Percentiles rank a stretch among this genome's conserved stretches.
Conservation (phyloP, 768 basidiomycete genomes). For the Porphyrellus cyaneotinctus region DNA sequence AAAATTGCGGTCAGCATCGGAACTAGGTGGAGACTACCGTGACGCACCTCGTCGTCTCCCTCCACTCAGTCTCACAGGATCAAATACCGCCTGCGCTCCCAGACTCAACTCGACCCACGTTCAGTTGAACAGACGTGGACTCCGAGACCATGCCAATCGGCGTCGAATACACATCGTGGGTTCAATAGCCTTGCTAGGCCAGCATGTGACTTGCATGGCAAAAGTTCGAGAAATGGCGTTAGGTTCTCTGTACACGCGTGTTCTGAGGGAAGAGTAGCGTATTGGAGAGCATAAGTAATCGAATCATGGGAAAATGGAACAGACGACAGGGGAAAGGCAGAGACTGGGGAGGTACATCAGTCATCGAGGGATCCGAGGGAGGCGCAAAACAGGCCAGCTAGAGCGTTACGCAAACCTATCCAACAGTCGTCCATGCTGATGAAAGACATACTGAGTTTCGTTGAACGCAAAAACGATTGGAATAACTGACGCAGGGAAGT, state of each 20-base stretch:
- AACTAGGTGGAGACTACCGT: not conserved
- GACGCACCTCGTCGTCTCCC: slow-evolving; percentile 52
- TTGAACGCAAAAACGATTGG: not conserved
- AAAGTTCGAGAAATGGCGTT: slow-evolving; percentile 90
- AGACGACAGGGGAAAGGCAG: slow-evolving; percentile 61
- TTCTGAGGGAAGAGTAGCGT: slow-evolving; percentile 80
- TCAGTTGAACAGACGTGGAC: slow-evolving; percentile 68
- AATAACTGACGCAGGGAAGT: not conserved
- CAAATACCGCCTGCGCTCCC: slow-evolving; percentile 70
- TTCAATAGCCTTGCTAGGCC: slow-evolving; percentile 82
- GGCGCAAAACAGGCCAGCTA: slow-evolving; percentile 93
- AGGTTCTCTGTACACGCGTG: slow-evolving; percentile 97
- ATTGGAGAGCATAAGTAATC: slow-evolving; percentile 54
- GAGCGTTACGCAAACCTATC: slow-evolving; percentile 80
- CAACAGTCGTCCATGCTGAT: slow-evolving; percentile 71
- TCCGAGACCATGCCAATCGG: slow-evolving; percentile 88
- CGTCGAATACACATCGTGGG: slow-evolving; percentile 82
- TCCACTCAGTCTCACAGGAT: slow-evolving; percentile 61
- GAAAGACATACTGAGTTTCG: not conserved
- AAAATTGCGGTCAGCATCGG: slow-evolving; percentile 5
- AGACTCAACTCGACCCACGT: slow-evolving; percentile 59
- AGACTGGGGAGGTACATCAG: slow-evolving; percentile 63
- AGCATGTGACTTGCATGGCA: slow-evolving; percentile 88
- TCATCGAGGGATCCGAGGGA: slow-evolving; percentile 78
- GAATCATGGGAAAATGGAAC: slow-evolving; percentile 40